Evolutionary conservation across 176 grass and related monocot genomes (phyloP).

Genomic region (Carex cristatella): DNA sequence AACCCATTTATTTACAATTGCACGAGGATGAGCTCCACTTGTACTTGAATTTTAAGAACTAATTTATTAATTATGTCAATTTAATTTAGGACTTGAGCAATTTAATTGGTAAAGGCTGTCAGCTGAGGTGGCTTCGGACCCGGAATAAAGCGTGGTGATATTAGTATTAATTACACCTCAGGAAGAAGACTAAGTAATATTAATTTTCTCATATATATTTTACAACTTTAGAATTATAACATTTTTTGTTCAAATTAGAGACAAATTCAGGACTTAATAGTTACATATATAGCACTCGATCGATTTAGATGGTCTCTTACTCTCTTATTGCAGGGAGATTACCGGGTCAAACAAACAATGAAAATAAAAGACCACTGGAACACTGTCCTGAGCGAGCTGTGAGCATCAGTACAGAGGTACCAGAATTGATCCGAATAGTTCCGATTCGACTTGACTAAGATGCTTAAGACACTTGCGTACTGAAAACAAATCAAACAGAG

Average conservation of each 20-base stretch:
- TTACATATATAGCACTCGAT: neutral
- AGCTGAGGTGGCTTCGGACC: conserved; percentile 66
- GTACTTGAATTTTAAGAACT: neutral
- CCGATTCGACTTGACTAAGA: neutral
- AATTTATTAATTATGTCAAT: neutral
- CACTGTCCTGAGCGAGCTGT: too few relatives aligned
- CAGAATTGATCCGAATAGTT: too few relatives aligned
- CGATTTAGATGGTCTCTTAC: conserved; percentile 55
- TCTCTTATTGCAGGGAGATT: conserved; percentile 69
- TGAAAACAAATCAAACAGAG: too few relatives aligned
- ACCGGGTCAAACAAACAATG: conserved; percentile 53
- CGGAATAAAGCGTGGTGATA: conserved; percentile 66
- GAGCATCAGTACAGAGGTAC: too few relatives aligned
- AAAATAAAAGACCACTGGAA: too few relatives aligned
- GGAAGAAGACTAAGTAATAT: conserved; percentile 52
- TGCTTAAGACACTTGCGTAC: neutral
- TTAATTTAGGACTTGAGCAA: conserved; percentile 35
- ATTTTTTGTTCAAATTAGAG: neutral
- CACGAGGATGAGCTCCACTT: neutral
- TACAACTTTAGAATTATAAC: neutral
- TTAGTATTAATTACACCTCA: conserved; percentile 27
- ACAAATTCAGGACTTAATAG: neutral
- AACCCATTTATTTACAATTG: neutral
- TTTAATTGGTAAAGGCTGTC: conserved; percentile 59
- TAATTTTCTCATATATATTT: neutral